Evolutionary conservation across 306 rosid species (phyloP).

Genomic region (Oemleria cerasiformis): DNA sequence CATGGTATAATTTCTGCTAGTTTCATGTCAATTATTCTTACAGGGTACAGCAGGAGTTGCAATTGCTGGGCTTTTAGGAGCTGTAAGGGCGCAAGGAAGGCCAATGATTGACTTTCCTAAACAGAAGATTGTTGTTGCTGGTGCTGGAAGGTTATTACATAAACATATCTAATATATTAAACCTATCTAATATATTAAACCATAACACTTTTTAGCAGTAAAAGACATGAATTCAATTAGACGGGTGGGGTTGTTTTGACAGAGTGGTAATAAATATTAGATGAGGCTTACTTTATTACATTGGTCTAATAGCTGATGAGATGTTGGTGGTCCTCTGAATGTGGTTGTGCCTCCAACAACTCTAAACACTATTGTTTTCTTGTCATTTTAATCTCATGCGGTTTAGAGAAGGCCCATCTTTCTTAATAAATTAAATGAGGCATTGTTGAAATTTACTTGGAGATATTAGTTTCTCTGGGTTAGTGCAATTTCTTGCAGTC

Average conservation of each 20-base stretch:
- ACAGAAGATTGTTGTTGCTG: slow-evolving; percentile 98
- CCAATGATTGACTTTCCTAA: slow-evolving; percentile 98
- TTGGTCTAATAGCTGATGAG: not conserved
- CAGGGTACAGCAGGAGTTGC: slow-evolving; percentile 99
- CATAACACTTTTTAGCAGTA: not conserved
- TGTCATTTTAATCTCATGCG: not conserved
- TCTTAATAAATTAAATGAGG: not conserved
- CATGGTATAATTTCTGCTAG: slow-evolving; percentile 7
- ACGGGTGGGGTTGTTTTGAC: not conserved
- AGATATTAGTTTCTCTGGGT: not conserved
- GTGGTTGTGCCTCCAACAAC: not conserved
- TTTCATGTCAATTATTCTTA: slow-evolving; percentile 18
- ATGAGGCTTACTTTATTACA: not conserved
- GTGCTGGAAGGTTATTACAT: slow-evolving; percentile 91
- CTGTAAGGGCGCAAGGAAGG: slow-evolving; percentile 99
- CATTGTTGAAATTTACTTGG: not conserved
- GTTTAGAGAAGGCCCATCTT: not conserved
- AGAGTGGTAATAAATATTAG: not conserved
- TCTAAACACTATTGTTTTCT: not conserved
- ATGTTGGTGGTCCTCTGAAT: not conserved
- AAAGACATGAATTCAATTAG: not conserved
- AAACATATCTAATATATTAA: not conserved
- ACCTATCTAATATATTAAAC: not conserved
- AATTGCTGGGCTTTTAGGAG: slow-evolving; percentile 95
- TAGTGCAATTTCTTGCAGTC: not conserved